Conservation (phyloP, 2,329 filamentous ascomycete genomes). For the Alternaria gaisen region DNA sequence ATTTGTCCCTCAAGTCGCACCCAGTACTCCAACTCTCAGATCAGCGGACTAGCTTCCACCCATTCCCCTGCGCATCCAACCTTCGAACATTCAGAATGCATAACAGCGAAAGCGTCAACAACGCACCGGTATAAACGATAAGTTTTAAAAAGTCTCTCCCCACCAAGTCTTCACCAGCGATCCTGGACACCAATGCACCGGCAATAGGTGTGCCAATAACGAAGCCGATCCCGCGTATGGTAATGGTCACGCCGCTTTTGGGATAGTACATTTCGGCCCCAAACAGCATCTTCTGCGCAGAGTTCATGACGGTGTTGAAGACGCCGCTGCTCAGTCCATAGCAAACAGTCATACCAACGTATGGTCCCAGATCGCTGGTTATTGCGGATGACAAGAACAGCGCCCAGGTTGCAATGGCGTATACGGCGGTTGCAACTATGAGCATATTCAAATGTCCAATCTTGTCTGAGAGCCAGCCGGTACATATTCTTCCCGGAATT, state of each 20-base stretch:
- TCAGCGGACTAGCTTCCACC: slow-evolving; percentile 29
- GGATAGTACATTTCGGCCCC: slow-evolving; percentile 34
- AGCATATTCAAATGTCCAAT: slow-evolving; percentile 60
- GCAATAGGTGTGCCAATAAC: slow-evolving; percentile 31
- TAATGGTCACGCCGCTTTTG: slow-evolving; percentile 30
- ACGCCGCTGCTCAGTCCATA: slow-evolving; percentile 31
- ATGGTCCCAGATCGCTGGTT: slow-evolving; percentile 18
- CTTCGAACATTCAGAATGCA: slow-evolving; percentile 25
- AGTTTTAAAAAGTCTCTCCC: slow-evolving; percentile 22
- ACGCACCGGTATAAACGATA: slow-evolving; percentile 27
- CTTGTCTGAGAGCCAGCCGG: slow-evolving; percentile 58
- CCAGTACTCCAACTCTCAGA: background rate
- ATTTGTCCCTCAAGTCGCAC: background rate
- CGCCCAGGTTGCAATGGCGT: slow-evolving; percentile 24
- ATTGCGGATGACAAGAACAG: slow-evolving; percentile 32
- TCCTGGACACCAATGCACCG: slow-evolving; percentile 26
- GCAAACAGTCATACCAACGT: slow-evolving; percentile 29
- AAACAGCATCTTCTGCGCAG: slow-evolving; percentile 30
- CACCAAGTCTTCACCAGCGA: slow-evolving; percentile 17
- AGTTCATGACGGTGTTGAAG: slow-evolving; percentile 29
- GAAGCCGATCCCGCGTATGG: slow-evolving; percentile 30
- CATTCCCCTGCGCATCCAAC: slow-evolving; percentile 24
- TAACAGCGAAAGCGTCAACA: slow-evolving; percentile 16
- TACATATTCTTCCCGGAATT: slow-evolving; percentile 54
- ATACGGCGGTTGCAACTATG: slow-evolving; percentile 45